Percentiles rank a stretch among this genome's conserved stretches.
Evolutionary conservation across 2,329 filamentous ascomycete genomes (phyloP).

Genomic region (Lomentospora prolificans): DNA sequence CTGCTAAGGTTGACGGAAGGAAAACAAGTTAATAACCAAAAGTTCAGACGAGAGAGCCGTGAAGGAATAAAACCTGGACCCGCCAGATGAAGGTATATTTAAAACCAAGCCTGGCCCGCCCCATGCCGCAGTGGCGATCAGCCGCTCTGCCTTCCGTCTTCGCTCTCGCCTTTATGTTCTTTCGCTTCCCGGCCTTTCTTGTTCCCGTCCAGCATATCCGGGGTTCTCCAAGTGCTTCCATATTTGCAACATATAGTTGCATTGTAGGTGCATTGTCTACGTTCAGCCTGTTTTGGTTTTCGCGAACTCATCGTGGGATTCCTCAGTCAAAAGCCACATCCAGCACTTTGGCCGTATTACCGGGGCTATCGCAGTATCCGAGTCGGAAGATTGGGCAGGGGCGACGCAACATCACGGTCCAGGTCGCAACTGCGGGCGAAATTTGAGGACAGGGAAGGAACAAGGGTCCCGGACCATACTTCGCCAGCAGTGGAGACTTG

Average conservation of each 20-base stretch:
- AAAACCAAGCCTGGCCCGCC: background rate
- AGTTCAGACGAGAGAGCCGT: background rate
- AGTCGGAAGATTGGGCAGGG: background rate
- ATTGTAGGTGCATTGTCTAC: too few species aligned
- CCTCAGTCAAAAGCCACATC: too few species aligned
- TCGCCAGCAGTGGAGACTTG: background rate
- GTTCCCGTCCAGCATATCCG: background rate
- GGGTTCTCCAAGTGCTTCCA: too few species aligned
- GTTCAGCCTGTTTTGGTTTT: too few species aligned
- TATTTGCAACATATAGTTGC: too few species aligned
- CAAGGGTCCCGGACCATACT: conserved; percentile 1
- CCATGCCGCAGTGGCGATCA: background rate
- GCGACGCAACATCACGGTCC: background rate
- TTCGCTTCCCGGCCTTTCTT: too few species aligned
- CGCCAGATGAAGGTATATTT: background rate
- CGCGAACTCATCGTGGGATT: too few species aligned
- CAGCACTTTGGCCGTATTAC: too few species aligned
- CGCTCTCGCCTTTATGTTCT: background rate
- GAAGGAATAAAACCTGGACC: background rate
- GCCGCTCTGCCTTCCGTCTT: background rate
- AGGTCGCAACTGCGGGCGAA: background rate
- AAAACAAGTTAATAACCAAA: background rate
- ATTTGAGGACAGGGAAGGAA: conserved; percentile 6
- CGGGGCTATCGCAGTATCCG: background rate
- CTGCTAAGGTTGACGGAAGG: background rate